Evolutionary conservation across 257 asterid species (phyloP).

Genomic region (Verbena officinalis): DNA sequence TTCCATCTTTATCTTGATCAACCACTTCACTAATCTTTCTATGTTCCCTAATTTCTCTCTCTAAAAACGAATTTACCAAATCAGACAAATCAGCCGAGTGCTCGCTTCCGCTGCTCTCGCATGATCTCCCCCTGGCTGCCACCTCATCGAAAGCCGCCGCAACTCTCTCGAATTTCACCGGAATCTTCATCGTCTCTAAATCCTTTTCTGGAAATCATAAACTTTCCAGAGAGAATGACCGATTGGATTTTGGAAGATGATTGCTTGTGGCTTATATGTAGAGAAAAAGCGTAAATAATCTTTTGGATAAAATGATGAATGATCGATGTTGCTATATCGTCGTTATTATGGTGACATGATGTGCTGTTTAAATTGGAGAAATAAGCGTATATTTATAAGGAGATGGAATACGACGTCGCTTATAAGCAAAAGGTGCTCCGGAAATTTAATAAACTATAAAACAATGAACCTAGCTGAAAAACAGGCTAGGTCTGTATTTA

Average conservation of each 20-base stretch:
- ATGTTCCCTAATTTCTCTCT: conserved; percentile 40
- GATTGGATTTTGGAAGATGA: not conserved
- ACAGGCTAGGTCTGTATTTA: not conserved
- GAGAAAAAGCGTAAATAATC: not conserved
- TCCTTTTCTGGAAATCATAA: not conserved
- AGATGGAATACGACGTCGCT: not conserved
- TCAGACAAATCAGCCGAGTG: conserved; percentile 66
- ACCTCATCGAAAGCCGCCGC: conserved; percentile 71
- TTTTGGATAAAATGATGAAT: too few relatives aligned
- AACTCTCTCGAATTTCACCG: conserved; percentile 54
- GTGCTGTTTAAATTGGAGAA: conserved; percentile 6
- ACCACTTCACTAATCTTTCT: not conserved
- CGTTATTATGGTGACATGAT: conserved; percentile 28
- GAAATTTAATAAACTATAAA: not conserved
- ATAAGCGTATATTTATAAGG: not conserved
- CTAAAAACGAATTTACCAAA: conserved; percentile 71
- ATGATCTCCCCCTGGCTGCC: conserved; percentile 47
- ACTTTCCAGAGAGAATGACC: not conserved
- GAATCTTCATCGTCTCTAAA: conserved; percentile 42
- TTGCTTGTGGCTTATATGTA: not conserved
- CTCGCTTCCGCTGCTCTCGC: conserved; percentile 88
- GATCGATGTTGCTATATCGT: conserved; percentile 9
- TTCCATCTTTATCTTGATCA: not conserved
- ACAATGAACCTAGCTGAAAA: conserved; percentile 5
- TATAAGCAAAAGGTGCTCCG: not conserved